Evolutionary conservation across 306 rosid genomes (phyloP).

Genomic region (Urtica urens): DNA sequence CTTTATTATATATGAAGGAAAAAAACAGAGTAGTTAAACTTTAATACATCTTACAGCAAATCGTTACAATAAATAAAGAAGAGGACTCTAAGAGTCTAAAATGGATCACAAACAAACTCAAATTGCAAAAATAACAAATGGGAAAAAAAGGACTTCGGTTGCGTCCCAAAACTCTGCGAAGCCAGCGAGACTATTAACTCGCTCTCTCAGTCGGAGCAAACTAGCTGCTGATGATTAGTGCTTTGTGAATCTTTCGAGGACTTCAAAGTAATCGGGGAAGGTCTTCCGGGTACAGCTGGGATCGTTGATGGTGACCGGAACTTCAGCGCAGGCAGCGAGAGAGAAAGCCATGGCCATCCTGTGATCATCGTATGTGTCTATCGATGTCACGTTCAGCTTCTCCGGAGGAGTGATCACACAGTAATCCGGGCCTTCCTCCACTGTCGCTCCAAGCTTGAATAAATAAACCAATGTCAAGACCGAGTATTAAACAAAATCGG

Average conservation of each 20-base stretch:
- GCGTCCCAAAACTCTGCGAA: constrained; percentile 15
- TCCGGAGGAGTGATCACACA: constrained; percentile 94
- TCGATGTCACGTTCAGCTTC: constrained; percentile 56
- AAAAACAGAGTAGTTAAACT: not conserved
- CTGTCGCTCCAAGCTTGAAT: constrained; percentile 90
- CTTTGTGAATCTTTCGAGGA: constrained; percentile 63
- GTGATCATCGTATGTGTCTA: constrained; percentile 96
- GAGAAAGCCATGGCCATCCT: constrained; percentile 99
- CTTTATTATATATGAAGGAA: not conserved
- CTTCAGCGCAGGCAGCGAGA: constrained; percentile 89
- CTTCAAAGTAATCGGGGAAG: constrained; percentile 93
- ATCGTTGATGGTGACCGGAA: constrained; percentile 93
- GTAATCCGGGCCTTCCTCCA: constrained; percentile 95
- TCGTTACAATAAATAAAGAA: not conserved
- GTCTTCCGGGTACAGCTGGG: constrained; percentile 97
- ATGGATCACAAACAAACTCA: constrained; percentile 13
- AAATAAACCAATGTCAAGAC: not conserved
- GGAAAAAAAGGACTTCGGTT: constrained; percentile 11
- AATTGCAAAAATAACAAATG: constrained; percentile 5
- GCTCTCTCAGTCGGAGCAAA: not conserved
- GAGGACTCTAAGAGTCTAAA: constrained; percentile 4
- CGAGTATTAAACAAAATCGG: not conserved
- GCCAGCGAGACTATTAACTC: not conserved
- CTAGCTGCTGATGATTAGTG: constrained; percentile 26
- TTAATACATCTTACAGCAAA: constrained; percentile 12